Percentiles rank a stretch among this genome's conserved stretches.
Evolutionary conservation across 176 grass and related monocot genomes (phyloP).

Genomic region (Ampelocalamus luodianensis): DNA sequence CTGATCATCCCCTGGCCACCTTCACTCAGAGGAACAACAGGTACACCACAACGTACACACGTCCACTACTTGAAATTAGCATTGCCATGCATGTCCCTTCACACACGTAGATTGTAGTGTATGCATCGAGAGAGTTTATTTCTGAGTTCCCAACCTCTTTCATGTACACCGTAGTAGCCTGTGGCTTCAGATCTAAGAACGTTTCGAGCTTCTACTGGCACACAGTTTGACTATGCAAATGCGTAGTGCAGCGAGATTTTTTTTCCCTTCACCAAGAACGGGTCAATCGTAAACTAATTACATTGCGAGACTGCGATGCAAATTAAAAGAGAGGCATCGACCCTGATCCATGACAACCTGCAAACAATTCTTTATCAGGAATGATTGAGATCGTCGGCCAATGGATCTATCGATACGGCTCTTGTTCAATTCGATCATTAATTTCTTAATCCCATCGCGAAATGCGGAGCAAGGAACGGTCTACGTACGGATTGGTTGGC

Average conservation of each 20-base stretch:
- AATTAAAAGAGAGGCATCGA: not conserved
- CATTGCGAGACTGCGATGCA: conserved; percentile 35
- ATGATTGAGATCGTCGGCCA: conserved; percentile 41
- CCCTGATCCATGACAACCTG: conserved; percentile 40
- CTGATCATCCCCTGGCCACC: not conserved
- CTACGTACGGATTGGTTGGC: not conserved
- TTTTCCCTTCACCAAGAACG: conserved; percentile 6
- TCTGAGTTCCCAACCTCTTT: conserved; percentile 9
- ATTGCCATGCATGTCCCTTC: not conserved
- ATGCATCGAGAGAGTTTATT: not conserved
- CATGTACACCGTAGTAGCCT: not conserved
- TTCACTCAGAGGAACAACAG: too few species aligned
- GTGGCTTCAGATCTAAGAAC: conserved; percentile 16
- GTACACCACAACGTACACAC: too few species aligned
- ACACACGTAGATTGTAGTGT: too few species aligned
- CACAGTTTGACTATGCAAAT: not conserved
- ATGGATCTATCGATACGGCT: not conserved
- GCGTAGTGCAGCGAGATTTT: conserved; percentile 6
- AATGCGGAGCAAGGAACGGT: conserved; percentile 51
- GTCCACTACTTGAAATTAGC: not conserved
- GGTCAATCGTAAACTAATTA: conserved; percentile 37
- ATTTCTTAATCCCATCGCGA: conserved; percentile 42
- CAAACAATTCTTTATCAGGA: conserved; percentile 22
- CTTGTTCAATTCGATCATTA: not conserved
- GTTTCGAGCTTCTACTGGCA: not conserved